These are phyloP conservation scores for Leccinum disarticulatum DNA, from an alignment of 768 basidiomycete genomes.

Conservation along the genomic window DNA sequence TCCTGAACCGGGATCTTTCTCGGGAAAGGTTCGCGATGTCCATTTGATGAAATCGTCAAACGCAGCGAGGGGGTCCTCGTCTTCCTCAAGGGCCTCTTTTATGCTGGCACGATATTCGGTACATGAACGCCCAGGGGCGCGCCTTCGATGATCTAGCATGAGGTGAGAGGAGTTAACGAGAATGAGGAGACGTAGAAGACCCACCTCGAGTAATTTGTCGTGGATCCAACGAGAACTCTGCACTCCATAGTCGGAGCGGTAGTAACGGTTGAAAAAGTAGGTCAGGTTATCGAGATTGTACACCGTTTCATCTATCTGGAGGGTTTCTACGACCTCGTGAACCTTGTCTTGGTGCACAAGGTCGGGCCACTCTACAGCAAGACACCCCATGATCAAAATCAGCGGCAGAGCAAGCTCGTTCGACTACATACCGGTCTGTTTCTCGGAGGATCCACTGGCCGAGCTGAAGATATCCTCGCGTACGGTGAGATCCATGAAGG, in stretches of 20 bases:
- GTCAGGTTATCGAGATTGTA: constrained; percentile 36
- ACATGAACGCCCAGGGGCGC: constrained; percentile 15
- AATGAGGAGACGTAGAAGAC: background rate
- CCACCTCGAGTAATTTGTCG: constrained; percentile 18
- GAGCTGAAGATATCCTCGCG: background rate
- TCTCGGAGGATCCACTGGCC: background rate
- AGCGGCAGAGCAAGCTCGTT: background rate
- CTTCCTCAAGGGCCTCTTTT: constrained; percentile 58
- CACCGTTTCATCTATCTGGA: constrained; percentile 33
- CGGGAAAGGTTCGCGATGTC: constrained; percentile 79
- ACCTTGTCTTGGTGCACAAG: constrained; percentile 16
- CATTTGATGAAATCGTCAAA: constrained; percentile 89
- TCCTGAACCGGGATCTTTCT: constrained; percentile 66
- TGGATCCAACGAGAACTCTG: constrained; percentile 42
- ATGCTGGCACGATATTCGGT: constrained; percentile 40
- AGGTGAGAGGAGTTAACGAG: background rate
- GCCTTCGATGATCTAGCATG: constrained; percentile 9
- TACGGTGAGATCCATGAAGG: constrained; percentile 17
- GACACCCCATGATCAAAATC: background rate
- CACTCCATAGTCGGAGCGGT: constrained; percentile 35
- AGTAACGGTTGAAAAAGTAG: constrained; percentile 36
- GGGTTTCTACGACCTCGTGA: background rate
- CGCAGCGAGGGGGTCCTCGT: constrained; percentile 83
- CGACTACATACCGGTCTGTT: background rate
- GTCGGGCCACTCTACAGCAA: constrained; percentile 16